A percentile compares a stretch with the other conserved stretches of the same genome.
Conservation (phyloP, 768 basidiomycete genomes). For the Multifurca ochricompacta region DNA sequence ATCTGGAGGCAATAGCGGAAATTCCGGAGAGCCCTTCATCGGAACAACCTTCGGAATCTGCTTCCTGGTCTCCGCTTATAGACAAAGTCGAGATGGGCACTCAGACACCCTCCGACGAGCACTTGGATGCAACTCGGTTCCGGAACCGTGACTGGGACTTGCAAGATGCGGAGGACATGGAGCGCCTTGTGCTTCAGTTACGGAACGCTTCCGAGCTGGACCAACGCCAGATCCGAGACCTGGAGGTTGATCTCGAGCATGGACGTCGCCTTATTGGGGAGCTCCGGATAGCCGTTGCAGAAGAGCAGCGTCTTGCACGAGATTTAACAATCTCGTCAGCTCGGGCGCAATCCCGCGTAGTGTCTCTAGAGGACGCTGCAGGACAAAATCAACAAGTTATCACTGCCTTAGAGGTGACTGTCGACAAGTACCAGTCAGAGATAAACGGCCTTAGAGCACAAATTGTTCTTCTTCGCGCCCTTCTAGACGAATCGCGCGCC, state of each 20-base stretch:
- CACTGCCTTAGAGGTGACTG: background rate
- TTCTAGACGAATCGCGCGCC: constrained; percentile 15
- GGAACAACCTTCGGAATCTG: background rate
- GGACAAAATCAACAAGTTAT: constrained; percentile 7
- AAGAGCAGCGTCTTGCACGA: constrained; percentile 5
- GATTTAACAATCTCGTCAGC: background rate
- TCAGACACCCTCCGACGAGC: background rate
- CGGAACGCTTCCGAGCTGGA: background rate
- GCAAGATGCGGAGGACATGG: background rate
- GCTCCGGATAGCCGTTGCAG: background rate
- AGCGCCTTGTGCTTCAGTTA: background rate
- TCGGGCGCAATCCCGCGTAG: background rate
- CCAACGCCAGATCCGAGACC: constrained; percentile 8
- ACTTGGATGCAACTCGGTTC: background rate
- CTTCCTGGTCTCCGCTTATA: background rate
- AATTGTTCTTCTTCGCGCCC: constrained; percentile 6
- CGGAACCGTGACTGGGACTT: background rate
- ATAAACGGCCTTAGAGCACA: constrained; percentile 13
- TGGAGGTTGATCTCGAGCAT: constrained; percentile 8
- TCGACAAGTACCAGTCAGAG: background rate
- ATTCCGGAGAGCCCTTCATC: background rate
- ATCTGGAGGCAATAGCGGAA: constrained; percentile 3
- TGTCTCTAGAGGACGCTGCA: constrained; percentile 6
- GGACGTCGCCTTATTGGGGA: constrained; percentile 5
- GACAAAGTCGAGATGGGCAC: constrained; percentile 2